Evolutionary conservation across 108 stramenopile species (phyloP), one percentile per base, ranked within the genome.

Genomic region (Pseudonitzschia pungens): DNA sequence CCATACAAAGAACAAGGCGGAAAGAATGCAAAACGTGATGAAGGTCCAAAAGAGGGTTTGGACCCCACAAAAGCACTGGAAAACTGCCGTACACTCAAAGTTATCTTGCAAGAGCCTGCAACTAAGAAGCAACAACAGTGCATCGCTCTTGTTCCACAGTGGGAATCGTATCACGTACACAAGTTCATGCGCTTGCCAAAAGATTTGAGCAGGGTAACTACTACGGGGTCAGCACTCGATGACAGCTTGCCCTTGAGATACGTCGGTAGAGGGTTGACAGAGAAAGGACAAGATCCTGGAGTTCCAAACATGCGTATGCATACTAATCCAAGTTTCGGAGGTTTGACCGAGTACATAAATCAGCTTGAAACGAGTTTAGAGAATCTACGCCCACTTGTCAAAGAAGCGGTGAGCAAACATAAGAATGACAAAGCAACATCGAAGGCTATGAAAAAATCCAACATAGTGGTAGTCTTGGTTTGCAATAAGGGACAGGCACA

Each of bases 131-230:
- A 48, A 2, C 22, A 74, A 18, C 84, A 87, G 60, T 92, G 91
- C 63, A 74, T 75, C 28, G 92, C 86, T 14, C 73, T 94, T 31
- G 65, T 94, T 24, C 83, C 87, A 28, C 87, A 91, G 69, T 91
- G 83, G 68, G 89, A 89, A 77, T 82, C 84, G 14, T 90, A 84
- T 73, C 85, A 94, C 68, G 72, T 94, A 11, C 87, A 94, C 68
- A 83, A 90, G 68, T 86, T 80, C 65, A 74, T 92, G 83, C 54
- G 91, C n/a, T 63, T 79, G 53, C 59, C 77, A 21, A 43, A 58
- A 16, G 22, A 21, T 44, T 36, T 36, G 36, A 6, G 36, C 36
- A 36, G n/a, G n/a, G n/a, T n/a, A n/a, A n/a, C n/a, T n/a, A 33
- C 36, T 12, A 66, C 68, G 21, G 62, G 62, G 26, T 11, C 10